Percentiles rank a stretch among this genome's conserved stretches.
Conservation (phyloP, 176 grass and related monocot genomes). For the Triticum turgidum region DNA sequence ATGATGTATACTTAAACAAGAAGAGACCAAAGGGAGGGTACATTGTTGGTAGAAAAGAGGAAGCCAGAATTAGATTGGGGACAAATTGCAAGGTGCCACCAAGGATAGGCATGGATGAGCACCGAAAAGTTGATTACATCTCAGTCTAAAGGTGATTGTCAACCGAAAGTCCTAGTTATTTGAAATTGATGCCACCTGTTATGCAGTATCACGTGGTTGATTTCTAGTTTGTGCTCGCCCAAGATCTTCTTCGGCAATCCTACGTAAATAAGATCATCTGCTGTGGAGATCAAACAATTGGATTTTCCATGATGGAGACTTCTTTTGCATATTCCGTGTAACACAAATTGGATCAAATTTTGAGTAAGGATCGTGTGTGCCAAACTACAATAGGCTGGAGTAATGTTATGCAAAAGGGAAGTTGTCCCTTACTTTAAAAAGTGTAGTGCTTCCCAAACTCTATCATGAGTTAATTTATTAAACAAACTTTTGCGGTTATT, state of each 20-base stretch:
- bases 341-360: no score
- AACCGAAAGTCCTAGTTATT: constrained; percentile 28
- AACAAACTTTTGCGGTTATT: no score
- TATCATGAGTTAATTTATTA: background rate
- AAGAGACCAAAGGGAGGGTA: background rate
- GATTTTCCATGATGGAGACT: background rate
- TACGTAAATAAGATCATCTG: background rate
- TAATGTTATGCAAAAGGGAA: no score
- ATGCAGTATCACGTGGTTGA: background rate
- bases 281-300: background rate
- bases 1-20: background rate
- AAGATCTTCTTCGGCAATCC: background rate
- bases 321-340: background rate
- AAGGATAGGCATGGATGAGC: background rate
- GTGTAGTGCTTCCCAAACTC: no score
- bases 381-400: no score
- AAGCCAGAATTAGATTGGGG: background rate
- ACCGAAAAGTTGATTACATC: background rate
- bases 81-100: background rate
- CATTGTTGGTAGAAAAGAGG: background rate
- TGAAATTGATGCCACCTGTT: background rate
- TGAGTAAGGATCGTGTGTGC: no score
- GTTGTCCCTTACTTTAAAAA: no score
- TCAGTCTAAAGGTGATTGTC: background rate
- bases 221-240: background rate